These are phyloP conservation scores for Saccharomycopsis fodiens DNA, from an alignment of 805 yeast genomes.

Conservation along the genomic window DNA sequence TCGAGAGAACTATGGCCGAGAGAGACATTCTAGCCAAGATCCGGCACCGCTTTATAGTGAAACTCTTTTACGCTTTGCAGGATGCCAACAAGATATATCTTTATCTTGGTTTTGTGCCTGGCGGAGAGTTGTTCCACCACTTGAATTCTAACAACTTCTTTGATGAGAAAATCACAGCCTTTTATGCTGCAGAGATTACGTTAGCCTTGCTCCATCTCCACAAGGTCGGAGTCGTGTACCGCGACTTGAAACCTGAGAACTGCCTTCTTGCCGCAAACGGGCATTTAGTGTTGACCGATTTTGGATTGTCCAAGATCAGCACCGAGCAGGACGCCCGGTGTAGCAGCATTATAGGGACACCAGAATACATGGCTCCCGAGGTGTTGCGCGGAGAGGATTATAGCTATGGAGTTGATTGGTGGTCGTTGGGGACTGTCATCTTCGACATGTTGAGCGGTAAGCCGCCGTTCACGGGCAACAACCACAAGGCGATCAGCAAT, in stretches of 20 bases:
- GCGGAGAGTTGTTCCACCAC: slow-evolving; percentile 76
- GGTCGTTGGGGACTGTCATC: slow-evolving; percentile 81
- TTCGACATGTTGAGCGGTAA: slow-evolving; percentile 77
- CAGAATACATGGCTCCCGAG: slow-evolving; percentile 89
- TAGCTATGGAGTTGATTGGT: slow-evolving; percentile 80
- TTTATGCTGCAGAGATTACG: slow-evolving; percentile 74
- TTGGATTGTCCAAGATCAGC: slow-evolving; percentile 65
- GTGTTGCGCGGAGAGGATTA: slow-evolving; percentile 70
- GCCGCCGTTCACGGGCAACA: slow-evolving; percentile 85
- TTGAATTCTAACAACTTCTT: slow-evolving; percentile 31
- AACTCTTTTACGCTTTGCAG: slow-evolving; percentile 76
- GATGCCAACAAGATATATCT: slow-evolving; percentile 70
- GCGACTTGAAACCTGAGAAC: slow-evolving; percentile 88
- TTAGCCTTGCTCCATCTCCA: slow-evolving; percentile 73
- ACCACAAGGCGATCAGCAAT: slow-evolving; percentile 66
- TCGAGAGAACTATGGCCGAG: slow-evolving; percentile 77
- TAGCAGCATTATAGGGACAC: slow-evolving; percentile 63
- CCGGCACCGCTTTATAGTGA: slow-evolving; percentile 75
- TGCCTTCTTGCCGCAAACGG: slow-evolving; percentile 74
- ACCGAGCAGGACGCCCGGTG: slow-evolving; percentile 35
- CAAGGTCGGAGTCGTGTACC: slow-evolving; percentile 71
- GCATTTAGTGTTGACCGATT: slow-evolving; percentile 76
- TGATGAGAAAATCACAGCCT: slow-evolving; percentile 62
- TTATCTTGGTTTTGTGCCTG: slow-evolving; percentile 74
- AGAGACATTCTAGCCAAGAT: slow-evolving; percentile 62